Evolutionary conservation across 176 grass and related monocot species (phyloP).

Genomic region (Juncus inflexus): DNA sequence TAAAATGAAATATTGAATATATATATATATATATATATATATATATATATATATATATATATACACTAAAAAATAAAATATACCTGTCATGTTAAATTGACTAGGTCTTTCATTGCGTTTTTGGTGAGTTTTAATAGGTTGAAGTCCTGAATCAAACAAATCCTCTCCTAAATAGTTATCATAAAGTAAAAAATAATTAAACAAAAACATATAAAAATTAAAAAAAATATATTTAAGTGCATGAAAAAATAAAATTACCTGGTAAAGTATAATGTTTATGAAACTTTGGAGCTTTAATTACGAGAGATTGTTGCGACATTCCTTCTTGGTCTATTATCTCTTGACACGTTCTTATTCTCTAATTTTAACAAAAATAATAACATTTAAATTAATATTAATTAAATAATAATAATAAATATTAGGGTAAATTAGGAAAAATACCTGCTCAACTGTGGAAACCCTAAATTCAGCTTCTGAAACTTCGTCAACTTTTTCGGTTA

Average conservation of each 20-base stretch:
- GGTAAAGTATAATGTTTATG: slow-evolving; percentile 81
- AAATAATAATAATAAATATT: not conserved
- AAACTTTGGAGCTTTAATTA: slow-evolving; percentile 64
- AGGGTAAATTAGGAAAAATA: slow-evolving; percentile 20
- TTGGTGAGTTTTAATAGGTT: slow-evolving; percentile 42
- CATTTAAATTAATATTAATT: too few relatives aligned
- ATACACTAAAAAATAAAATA: not conserved
- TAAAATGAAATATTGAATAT: too few relatives aligned
- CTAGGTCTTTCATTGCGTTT: slow-evolving; percentile 14
- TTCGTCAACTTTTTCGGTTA: slow-evolving; percentile 66
- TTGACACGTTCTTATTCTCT: slow-evolving; percentile 74
- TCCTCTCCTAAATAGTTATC: slow-evolving; percentile 24
- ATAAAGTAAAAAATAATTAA: slow-evolving; percentile 8
- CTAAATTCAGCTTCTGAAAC: slow-evolving; percentile 62
- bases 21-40: too few relatives aligned
- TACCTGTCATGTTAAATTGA: slow-evolving; percentile 31
- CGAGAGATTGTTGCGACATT: slow-evolving; percentile 76
- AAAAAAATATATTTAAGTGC: not conserved
- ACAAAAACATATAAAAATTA: slow-evolving; percentile 7
- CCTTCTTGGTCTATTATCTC: slow-evolving; percentile 63
- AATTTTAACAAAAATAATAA: slow-evolving; percentile 32
- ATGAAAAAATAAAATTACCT: slow-evolving; percentile 36
- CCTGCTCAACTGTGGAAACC: slow-evolving; percentile 88
- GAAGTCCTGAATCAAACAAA: slow-evolving; percentile 51
- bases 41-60: too few relatives aligned